These are phyloP conservation scores for Borealophlyctis nickersoniae DNA, from an alignment of 192 early-diverging fungal genomes.

Conservation along the genomic window DNA sequence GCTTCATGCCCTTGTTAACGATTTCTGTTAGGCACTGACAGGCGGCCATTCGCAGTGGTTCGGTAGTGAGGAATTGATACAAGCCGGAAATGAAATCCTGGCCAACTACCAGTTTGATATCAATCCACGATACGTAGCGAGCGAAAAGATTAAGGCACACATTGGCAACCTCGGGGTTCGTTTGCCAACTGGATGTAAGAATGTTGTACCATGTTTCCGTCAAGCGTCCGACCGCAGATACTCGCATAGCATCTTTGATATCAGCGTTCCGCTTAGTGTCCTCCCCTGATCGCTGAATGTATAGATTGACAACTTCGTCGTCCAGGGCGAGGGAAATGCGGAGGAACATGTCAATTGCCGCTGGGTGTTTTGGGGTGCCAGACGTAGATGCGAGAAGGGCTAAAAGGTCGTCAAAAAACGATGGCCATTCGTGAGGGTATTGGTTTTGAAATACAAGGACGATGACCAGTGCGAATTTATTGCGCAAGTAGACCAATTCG, in stretches of 20 bases:
- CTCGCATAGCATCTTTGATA: conserved; percentile 91
- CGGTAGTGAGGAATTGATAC: conserved; percentile 62
- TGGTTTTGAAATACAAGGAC: conserved; percentile 75
- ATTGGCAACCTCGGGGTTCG: conserved; percentile 60
- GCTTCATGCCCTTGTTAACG: conserved; percentile 88
- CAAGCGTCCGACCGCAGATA: conserved; percentile 69
- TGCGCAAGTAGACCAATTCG: conserved; percentile 59
- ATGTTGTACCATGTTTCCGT: conserved; percentile 74
- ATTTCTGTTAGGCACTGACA: conserved; percentile 83
- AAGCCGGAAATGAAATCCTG: conserved; percentile 72
- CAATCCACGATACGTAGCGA: conserved; percentile 92
- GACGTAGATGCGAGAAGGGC: conserved; percentile 41
- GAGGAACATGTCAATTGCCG: conserved; percentile 72
- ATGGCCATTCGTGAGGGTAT: conserved; percentile 83
- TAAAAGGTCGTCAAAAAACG: conserved; percentile 85
- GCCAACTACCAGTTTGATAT: conserved; percentile 86
- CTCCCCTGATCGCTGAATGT: conserved; percentile 62
- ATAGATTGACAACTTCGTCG: conserved; percentile 79
- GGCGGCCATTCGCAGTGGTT: conserved; percentile 65
- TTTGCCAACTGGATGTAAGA: conserved; percentile 56
- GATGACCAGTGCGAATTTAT: conserved; percentile 81
- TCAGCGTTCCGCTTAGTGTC: conserved; percentile 70
- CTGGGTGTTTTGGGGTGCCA: conserved; percentile 32
- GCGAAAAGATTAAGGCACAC: conserved; percentile 71
- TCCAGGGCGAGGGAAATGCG: conserved; percentile 76